Conservation (phyloP, 148 eudicot genomes). For the Rhododendron molle region DNA sequence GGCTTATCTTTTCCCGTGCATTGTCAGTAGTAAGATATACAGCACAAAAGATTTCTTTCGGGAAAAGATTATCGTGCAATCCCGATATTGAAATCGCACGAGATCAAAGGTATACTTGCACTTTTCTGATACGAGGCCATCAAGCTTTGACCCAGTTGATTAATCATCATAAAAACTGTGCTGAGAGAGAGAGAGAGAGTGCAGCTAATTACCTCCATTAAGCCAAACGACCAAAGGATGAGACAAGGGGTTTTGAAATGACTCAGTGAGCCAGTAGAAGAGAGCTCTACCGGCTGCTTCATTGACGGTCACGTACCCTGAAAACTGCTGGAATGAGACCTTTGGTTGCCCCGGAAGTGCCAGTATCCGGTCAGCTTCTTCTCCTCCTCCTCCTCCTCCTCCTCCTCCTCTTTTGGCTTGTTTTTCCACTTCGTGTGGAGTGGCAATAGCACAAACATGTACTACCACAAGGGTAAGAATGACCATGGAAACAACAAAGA, state of each 20-base stretch:
- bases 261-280: conserved; percentile 94
- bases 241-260: conserved; percentile 36
- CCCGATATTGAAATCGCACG: no score
- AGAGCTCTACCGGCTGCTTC: conserved; percentile 68
- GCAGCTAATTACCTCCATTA: conserved; percentile 66
- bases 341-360: conserved; percentile 78
- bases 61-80: no score
- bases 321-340: conserved; percentile 68
- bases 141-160: not conserved
- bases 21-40: not conserved
- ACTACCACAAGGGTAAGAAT: not conserved
- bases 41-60: no score
- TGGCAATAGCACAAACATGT: conserved; percentile 7
- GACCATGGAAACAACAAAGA: conserved; percentile 5
- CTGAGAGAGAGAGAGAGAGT: not conserved
- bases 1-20: not conserved
- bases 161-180: not conserved
- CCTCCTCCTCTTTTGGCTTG: not conserved
- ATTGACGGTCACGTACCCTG: conserved; percentile 82
- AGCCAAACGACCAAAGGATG: conserved; percentile 90
- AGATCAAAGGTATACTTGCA: no score
- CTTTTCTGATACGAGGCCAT: no score
- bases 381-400: conserved; percentile 24
- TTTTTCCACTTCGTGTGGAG: conserved; percentile 7
- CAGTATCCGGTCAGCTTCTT: conserved; percentile 59